Evolutionary conservation across 2,329 filamentous ascomycete species (phyloP).

Genomic region (Juglanconis sp.): DNA sequence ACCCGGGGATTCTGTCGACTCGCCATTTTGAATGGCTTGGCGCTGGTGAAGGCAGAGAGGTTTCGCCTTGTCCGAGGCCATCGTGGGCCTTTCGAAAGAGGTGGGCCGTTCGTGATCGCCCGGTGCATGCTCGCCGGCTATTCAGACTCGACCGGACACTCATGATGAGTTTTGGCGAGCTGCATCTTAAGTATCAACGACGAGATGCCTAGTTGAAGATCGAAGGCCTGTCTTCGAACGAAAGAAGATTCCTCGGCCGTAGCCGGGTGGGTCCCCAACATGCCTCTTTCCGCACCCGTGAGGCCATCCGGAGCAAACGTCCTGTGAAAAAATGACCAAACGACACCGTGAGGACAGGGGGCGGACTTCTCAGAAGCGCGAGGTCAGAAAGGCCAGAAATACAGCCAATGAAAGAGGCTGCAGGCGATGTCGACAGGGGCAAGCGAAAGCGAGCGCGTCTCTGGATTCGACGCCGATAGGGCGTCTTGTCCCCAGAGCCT

Average conservation of each 20-base stretch:
- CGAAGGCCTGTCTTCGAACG: background rate
- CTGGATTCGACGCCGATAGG: background rate
- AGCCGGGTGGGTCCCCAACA: background rate
- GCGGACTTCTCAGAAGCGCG: slow-evolving; percentile 6
- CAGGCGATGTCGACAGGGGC: background rate
- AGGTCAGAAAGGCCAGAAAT: background rate
- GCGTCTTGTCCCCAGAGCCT: background rate
- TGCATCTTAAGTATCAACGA: background rate
- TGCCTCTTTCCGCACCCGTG: background rate
- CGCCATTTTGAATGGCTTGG: slow-evolving; percentile 2
- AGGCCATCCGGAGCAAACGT: background rate
- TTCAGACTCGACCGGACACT: background rate
- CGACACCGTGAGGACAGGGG: background rate
- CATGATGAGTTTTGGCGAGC: background rate
- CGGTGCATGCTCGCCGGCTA: background rate
- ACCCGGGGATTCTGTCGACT: background rate
- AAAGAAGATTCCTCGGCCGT: background rate
- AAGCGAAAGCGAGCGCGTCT: slow-evolving; percentile 8
- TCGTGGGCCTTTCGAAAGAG: background rate
- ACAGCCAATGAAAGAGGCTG: slow-evolving; percentile 4
- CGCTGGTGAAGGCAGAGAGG: slow-evolving; percentile 5
- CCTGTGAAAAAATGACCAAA: background rate
- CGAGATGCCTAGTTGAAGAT: background rate
- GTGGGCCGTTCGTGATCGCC: background rate
- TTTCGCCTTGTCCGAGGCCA: slow-evolving; percentile 4